A percentile compares a stretch with the other conserved stretches of the same genome.
These are phyloP conservation scores for Raddia guianensis DNA, from an alignment of 176 grass and related monocot genomes.

Conservation along the genomic window DNA sequence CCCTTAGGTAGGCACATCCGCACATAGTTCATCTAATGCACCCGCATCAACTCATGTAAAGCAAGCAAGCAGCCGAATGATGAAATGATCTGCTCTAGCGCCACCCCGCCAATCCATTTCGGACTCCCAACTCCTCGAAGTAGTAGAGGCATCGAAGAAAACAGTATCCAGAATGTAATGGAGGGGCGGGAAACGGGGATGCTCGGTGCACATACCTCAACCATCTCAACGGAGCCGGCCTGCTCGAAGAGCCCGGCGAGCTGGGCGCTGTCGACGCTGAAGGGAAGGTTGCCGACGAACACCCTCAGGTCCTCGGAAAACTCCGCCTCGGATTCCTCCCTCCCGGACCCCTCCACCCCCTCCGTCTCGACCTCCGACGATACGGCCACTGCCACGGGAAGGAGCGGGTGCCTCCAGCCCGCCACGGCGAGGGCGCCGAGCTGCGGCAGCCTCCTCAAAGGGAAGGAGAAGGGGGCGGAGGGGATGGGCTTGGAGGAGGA, in stretches of 20 bases:
- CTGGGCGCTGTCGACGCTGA: slow-evolving; percentile 85
- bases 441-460: slow-evolving; percentile 21
- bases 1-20: background rate
- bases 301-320: slow-evolving; percentile 59
- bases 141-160: background rate
- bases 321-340: slow-evolving; percentile 16
- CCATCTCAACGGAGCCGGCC: slow-evolving; percentile 83
- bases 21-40: background rate
- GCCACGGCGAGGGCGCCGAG: slow-evolving; percentile 18
- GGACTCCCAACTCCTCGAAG: background rate
- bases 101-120: background rate
- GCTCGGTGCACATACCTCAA: slow-evolving; percentile 56
- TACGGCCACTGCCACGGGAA: slow-evolving; percentile 38
- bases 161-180: background rate
- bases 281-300: slow-evolving; percentile 87
- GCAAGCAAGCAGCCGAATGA: background rate
- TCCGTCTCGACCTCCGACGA: slow-evolving; percentile 51
- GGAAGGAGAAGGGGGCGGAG: slow-evolving; percentile 19
- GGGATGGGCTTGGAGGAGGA: slow-evolving; percentile 9
- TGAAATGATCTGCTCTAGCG: background rate
- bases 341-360: slow-evolving; percentile 19
- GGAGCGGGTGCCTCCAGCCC: slow-evolving; percentile 33
- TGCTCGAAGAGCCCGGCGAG: slow-evolving; percentile 79
- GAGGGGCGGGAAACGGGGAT: background rate
- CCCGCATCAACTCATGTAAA: background rate